Percentiles rank a stretch among this genome's conserved stretches.
Evolutionary conservation across 148 eudicot species (phyloP).

Genomic region (Chenopodium quinoa): DNA sequence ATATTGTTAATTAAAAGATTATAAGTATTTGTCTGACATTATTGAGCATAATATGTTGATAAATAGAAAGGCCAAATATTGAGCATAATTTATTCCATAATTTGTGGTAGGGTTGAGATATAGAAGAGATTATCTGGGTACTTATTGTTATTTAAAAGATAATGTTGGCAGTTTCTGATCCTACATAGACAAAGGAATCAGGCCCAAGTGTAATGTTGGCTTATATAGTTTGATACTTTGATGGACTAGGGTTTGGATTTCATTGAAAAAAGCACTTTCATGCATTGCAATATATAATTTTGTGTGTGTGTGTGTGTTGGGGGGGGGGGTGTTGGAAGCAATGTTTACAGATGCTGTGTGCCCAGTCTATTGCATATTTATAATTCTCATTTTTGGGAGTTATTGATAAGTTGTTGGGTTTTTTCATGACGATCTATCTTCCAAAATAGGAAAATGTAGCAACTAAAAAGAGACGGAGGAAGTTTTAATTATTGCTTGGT

Average conservation of each 20-base stretch:
- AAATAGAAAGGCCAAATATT: background rate
- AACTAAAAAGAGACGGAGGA: too few species aligned
- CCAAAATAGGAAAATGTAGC: too few species aligned
- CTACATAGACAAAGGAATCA: background rate
- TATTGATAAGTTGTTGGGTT: too few species aligned
- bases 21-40: background rate
- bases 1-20: slow-evolving; percentile 24
- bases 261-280: background rate
- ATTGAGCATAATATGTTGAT: background rate
- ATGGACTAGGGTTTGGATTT: background rate
- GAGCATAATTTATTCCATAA: background rate
- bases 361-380: background rate
- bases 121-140: background rate
- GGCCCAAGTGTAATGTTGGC: background rate
- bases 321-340: background rate
- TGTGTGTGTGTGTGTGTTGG: too few species aligned
- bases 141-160: background rate
- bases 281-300: background rate
- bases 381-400: too few species aligned
- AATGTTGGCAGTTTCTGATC: background rate
- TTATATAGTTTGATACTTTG: background rate
- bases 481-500: background rate
- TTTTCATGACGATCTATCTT: background rate
- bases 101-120: background rate
- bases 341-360: background rate